phyloP scores from a whole-genome alignment of 2,329 filamentous ascomycete genomes.

The Colletotrichum sp. region DNA sequence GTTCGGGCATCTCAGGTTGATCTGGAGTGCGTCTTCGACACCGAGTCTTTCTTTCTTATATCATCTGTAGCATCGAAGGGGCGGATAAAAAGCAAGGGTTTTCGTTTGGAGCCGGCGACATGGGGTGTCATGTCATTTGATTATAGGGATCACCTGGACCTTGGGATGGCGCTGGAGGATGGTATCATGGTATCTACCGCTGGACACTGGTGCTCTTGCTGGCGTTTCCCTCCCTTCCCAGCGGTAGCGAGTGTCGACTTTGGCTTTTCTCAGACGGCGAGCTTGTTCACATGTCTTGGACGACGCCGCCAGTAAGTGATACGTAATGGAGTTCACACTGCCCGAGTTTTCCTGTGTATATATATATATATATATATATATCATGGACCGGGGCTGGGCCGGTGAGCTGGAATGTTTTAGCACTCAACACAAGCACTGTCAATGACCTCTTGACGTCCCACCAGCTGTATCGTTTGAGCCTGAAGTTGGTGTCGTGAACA shows the following conservation, averaged over 20 bases:
- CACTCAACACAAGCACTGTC: neutral
- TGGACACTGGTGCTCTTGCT: neutral
- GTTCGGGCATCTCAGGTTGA: constrained; percentile 8
- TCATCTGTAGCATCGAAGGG: constrained; percentile 12
- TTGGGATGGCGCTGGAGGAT: constrained; percentile 7
- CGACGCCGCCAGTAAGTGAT: neutral
- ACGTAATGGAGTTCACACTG: neutral
- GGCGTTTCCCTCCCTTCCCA: neutral
- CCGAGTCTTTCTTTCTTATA: constrained; percentile 9
- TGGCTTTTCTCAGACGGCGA: neutral
- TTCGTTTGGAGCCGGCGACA: constrained; percentile 4
- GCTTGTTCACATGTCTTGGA: neutral
- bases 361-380: neutral
- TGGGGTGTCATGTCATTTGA: neutral
- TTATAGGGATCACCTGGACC: neutral
- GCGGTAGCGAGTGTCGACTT: neutral
- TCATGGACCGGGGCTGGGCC: neutral
- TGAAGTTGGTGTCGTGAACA: neutral
- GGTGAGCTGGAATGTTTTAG: neutral
- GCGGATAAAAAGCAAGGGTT: constrained; percentile 13
- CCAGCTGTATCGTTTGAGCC: neutral
- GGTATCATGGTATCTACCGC: neutral
- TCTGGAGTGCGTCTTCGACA: constrained; percentile 13
- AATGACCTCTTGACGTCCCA: neutral
- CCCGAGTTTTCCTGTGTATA: neutral